Base-by-base conservation (phyloP, 2,329 filamentous ascomycete species). In the Exophiala sideris region DNA sequence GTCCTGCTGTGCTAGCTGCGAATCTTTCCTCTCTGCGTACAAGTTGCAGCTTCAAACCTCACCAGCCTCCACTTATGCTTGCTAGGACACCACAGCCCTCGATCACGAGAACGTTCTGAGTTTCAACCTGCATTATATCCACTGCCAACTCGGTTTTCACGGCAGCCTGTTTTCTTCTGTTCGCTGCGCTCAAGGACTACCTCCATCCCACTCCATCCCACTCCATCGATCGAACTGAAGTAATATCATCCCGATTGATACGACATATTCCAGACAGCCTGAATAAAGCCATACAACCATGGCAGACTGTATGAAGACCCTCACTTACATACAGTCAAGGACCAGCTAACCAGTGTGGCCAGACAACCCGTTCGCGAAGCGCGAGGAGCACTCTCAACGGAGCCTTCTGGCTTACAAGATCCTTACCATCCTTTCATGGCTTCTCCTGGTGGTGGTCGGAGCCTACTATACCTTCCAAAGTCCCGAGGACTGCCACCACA, bases 341-440 rank as follows among this genome's bases (percentile, higher is more conserved):
- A 16, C 45, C 44, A 6, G 44, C 45, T 56, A 45, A 52, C 38
- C n/a, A 14, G 12, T 18, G 39, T 49, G 7, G 5, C 8, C 58
- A 88, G 86, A 83, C 68, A 94, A 94, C 70, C 89, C 89, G 24
- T 94, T 94, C 73, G 76, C 80, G 56, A 84, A 79, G 71, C 83
- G 83, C 65, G 86, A 91, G 56, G 77, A 81, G 14, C 85, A 89
- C 67, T 78, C 78, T 57, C 70, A 73, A 29, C 75, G 76, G 58
- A 77, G 83, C 47, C 75, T 96, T 64, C 76, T 83, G 61, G 77
- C 83, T 34, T 94, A 94, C 80, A 91, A 89, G 71, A 73, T 90
- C 68, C 73, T 91, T 58, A 89, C 88, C 3, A 79, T 85, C 40
- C 57, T 90, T 47, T 85, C 85, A 34, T 96, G 89, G 86, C 71